Evolutionary conservation across 1,284 basidiomycete genomes (phyloP).

Genomic region (Sphagnurus paluster): DNA sequence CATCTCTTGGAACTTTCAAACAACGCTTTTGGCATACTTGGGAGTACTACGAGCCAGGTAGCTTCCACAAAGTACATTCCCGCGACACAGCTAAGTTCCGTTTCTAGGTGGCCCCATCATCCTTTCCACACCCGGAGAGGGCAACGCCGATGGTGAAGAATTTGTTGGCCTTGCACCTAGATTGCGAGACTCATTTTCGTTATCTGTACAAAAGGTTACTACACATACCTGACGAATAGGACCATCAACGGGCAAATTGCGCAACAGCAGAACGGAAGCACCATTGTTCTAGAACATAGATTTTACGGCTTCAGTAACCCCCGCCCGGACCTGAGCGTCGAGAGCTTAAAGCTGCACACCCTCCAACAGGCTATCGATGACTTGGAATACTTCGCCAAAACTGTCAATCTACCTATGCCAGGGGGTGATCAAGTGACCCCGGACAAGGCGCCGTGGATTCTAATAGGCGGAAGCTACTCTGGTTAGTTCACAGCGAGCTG

Average conservation of each 20-base stretch:
- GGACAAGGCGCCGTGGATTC: conserved; percentile 62
- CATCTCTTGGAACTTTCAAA: conserved; percentile 73
- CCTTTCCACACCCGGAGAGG: conserved; percentile 51
- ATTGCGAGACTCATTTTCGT: neutral
- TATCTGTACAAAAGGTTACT: conserved; percentile 39
- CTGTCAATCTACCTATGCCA: conserved; percentile 65
- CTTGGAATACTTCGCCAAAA: conserved; percentile 68
- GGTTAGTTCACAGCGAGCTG: conserved; percentile 22
- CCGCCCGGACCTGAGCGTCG: conserved; percentile 56
- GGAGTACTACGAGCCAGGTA: conserved; percentile 61
- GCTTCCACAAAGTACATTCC: neutral
- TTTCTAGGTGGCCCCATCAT: conserved; percentile 65
- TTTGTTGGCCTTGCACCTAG: neutral
- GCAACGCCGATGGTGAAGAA: conserved; percentile 36
- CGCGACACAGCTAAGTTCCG: neutral
- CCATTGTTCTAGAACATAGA: conserved; percentile 52
- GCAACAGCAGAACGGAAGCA: conserved; percentile 63
- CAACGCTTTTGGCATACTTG: conserved; percentile 71
- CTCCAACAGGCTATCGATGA: conserved; percentile 75
- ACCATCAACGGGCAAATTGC: conserved; percentile 65
- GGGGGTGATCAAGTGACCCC: conserved; percentile 58
- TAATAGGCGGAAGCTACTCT: conserved; percentile 72
- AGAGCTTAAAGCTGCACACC: conserved; percentile 59
- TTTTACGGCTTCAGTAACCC: conserved; percentile 57
- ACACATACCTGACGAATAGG: conserved; percentile 59